Evolutionary conservation across 345 rosid genomes (phyloP).

Genomic region (Garcia nutans): DNA sequence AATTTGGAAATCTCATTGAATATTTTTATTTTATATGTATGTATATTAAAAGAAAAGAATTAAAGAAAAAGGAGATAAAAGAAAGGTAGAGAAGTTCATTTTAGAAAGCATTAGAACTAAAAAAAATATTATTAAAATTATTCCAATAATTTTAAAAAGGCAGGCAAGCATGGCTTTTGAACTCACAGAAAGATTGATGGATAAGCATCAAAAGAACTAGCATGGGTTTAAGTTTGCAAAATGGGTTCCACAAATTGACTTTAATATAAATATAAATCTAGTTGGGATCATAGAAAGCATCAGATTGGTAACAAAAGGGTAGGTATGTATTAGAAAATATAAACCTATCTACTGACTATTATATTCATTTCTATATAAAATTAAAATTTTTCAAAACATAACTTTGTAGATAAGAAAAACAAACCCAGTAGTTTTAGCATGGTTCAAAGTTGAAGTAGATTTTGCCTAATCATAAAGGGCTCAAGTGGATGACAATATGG

Average conservation of each 20-base stretch:
- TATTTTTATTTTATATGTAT: not conserved
- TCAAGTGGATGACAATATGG: not conserved
- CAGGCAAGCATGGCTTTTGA: not conserved
- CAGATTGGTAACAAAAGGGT: not conserved
- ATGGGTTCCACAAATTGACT: constrained; percentile 13
- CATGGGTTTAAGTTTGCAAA: not conserved
- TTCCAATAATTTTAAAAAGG: not conserved
- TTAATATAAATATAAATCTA: not conserved
- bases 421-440: not conserved
- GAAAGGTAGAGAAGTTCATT: not conserved
- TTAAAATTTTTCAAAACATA: too few relatives aligned
- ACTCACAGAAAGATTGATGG: not conserved
- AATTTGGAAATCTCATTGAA: not conserved
- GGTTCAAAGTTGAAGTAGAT: not conserved
- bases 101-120: not conserved
- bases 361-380: not conserved
- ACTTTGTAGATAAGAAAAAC: too few relatives aligned
- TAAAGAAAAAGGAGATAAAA: not conserved
- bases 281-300: not conserved
- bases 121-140: too few relatives aligned
- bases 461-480: not conserved
- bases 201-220: not conserved
- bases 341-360: not conserved
- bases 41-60: not conserved
- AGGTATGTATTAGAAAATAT: not conserved